Evolutionary conservation across 495 filamentous ascomycete genomes (phyloP), one percentile per base, ranked within the genome.

Genomic region (Daldinia childiae): DNA sequence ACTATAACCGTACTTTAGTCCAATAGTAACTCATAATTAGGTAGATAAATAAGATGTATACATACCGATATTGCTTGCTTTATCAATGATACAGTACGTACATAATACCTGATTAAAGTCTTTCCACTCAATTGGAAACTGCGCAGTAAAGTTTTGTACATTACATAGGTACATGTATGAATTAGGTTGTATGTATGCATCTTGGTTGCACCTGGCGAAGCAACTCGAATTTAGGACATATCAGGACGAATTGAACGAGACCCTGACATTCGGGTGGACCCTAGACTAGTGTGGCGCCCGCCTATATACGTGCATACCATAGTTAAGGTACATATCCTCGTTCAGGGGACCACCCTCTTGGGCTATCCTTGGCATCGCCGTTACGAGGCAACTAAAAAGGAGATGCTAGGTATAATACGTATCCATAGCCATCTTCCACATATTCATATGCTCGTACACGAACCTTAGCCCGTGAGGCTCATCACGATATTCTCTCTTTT

Each of bases 251-350:
- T 62, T 34, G 34, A 59, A 61, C 43, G 9, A 59, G 48, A 56
- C 60, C 64, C 63, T 72, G 52, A 58, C 58, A 26, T 67, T 67
- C 14, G 27, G 26, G 50, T 54, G 60, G 59, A 72, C 64, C 64
- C 63, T 64, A 34, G 19, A 52, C 43, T 48, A 48, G 19, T 48
- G 43, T 48, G 43, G 43, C 43, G 43, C 43, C 43, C 43, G 19
- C 43, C 43, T 48, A 48, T 19, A 6, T 48, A 48, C 43, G 19
- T 48, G 43, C 43, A 48, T 48, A 36, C 12, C 34, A 34, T 12
- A 34, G 32, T 41, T 41, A 41, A 34, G 32, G n/a, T 41, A 41
- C 43, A 48, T 19, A 12, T 48, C 58, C 63, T 62, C 51, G 8
- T 54, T 27, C 50, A 54, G 51, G 51, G 51, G 51, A 50, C 45